Evolutionary conservation across 768 basidiomycete genomes (phyloP), one percentile per base, ranked within the genome.

Genomic region (Dentipellis fragilis): DNA sequence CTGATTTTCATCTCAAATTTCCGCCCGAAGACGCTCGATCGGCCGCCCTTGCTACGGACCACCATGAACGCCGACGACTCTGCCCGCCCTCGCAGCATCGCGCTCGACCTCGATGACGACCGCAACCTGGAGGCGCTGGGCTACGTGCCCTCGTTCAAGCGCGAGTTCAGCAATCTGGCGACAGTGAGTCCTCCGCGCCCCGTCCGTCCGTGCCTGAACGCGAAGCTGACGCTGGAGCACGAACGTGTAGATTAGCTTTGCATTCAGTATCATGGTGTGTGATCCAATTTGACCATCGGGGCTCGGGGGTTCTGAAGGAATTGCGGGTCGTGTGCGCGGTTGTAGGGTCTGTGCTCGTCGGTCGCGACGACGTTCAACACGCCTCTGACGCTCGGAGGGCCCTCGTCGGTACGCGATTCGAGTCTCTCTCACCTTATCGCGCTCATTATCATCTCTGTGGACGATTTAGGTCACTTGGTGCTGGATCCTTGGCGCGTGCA

Each of bases 131-230:
- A 82, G 54, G 81, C 79, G 14, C 67, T 87, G 62, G 85, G 85
- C 17, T 87, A 87, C 63, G 80, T 83, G 63, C 85, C 85, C 42
- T 87, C 85, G 14, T 92, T 93, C 75, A 83, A 81, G 67, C 77
- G 90, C 56, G 90, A 93, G 73, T 93, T 93, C 63, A 81, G 85
- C 7, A 89, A 88, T 64, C 68, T 90, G 35, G 85, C 85, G n/a
- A 88, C 86, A 58, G 85, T 85, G 59, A 57, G 80, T 52, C 17
- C 36, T 39, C 48, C 10, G 19, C 19, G 12, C 21, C n/a, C n/a
- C n/a, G n/a, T n/a, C n/a, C n/a, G n/a, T n/a, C n/a, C 45, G 34
- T 50, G 4, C 3, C 10, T 12, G 29, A 36, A 12, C 11, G 12
- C 10, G 16, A 29, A 22, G 0, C 50, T 51, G 12, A 59, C 49